These are phyloP conservation scores for Penicillium cosmopolitanum DNA, from an alignment of 495 filamentous ascomycete species.

Conservation along the genomic window DNA sequence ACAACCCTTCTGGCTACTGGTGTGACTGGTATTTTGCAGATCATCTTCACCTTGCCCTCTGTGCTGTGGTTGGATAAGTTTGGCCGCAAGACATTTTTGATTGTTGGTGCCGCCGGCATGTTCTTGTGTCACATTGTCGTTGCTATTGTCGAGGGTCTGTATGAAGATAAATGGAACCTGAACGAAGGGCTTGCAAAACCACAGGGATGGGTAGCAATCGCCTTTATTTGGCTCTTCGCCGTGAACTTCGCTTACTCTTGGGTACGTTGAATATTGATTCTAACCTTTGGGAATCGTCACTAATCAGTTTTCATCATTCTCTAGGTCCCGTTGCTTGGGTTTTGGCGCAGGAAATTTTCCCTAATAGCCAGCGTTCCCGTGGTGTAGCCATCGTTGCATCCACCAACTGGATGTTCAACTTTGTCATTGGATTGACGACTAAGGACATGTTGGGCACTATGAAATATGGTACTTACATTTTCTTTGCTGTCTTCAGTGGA, in stretches of 20 bases:
- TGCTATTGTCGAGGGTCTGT: constrained; percentile 42
- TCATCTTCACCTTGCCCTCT: constrained; percentile 66
- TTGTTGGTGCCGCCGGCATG: constrained; percentile 75
- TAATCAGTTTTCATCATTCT: constrained; percentile 1
- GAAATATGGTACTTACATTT: constrained; percentile 49
- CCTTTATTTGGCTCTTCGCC: constrained; percentile 49
- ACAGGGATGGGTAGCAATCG: constrained; percentile 46
- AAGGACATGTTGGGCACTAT: constrained; percentile 43
- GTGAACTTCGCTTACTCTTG: constrained; percentile 48
- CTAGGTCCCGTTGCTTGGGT: constrained; percentile 42
- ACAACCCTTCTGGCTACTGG: constrained; percentile 64
- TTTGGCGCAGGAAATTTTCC: constrained; percentile 48
- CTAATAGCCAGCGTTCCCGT: constrained; percentile 40
- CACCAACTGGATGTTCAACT: constrained; percentile 52
- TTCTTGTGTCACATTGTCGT: constrained; percentile 53
- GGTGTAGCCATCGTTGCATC: constrained; percentile 44
- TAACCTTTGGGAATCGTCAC: not conserved
- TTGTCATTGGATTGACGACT: constrained; percentile 47
- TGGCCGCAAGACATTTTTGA: constrained; percentile 69
- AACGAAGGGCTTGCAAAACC: constrained; percentile 13
- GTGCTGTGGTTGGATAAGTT: constrained; percentile 74
- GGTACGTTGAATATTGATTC: constrained; percentile 18
- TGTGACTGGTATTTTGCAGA: constrained; percentile 72
- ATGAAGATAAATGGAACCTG: constrained; percentile 35
- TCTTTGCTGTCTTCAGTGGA: constrained; percentile 51